Base-by-base conservation (phyloP, 1,284 basidiomycete genomes). In the Hemileia vastatrix region DNA sequence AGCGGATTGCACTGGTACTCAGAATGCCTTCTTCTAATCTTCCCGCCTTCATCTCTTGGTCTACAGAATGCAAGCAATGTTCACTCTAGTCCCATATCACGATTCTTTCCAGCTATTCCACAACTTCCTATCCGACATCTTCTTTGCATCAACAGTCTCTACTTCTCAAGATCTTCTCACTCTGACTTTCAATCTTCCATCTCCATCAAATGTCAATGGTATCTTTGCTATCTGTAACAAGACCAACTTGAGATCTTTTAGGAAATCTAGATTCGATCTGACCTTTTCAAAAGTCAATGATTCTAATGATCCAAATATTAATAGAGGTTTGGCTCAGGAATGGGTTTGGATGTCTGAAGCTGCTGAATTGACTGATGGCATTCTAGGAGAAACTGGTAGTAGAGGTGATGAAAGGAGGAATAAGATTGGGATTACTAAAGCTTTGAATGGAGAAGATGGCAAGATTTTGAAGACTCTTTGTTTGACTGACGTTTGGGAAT, bases 161-260 rank as follows among this genome's bases (percentile, higher is more conserved):
- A n/a, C n/a, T n/a, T n/a, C n/a, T n/a, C n/a, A n/a, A n/a, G n/a
- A n/a, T n/a, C n/a, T n/a, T n/a, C n/a, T n/a, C n/a, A n/a, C n/a
- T n/a, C n/a, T n/a, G n/a, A n/a, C n/a, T n/a, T n/a, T n/a, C n/a
- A n/a, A n/a, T n/a, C n/a, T n/a, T n/a, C n/a, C n/a, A n/a, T n/a
- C n/a, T n/a, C n/a, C n/a, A n/a, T n/a, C n/a, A n/a, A n/a, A n/a
- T n/a, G n/a, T n/a, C n/a, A n/a, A n/a, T n/a, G n/a, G n/a, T n/a
- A n/a, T n/a, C n/a, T n/a, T n/a, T 66, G 71, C 71, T 3, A 50
- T 75, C 4, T 68, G 72, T 55, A 66, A 70, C 68, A 74, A 74
- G 67, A 57, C 54, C 13, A 66, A 56, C 3, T 63, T 75, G 18
- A 70, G 67, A 36, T 36, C 56, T 43, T 68, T 67, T 27, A 70